These are phyloP conservation scores for Cruciata laevipes DNA, from an alignment of 257 asterid genomes.

Conservation along the genomic window DNA sequence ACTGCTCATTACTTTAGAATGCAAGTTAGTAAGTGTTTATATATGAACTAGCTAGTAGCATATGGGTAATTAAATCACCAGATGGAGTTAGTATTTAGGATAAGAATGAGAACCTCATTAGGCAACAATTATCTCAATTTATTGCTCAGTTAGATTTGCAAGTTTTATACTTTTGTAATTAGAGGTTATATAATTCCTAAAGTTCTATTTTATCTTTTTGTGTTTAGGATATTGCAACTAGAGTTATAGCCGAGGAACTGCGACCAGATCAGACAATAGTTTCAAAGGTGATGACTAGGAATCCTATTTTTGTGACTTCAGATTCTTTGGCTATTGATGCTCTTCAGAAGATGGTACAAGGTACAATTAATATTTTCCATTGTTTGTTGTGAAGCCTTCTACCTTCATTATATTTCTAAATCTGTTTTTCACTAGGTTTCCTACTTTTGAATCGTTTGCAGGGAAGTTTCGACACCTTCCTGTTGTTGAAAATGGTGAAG, in stretches of 20 bases:
- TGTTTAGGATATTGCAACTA: constrained; percentile 76
- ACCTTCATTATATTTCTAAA: background rate
- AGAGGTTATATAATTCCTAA: background rate
- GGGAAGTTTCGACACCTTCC: constrained; percentile 97
- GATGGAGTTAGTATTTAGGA: background rate
- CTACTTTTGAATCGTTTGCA: constrained; percentile 19
- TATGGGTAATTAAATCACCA: background rate
- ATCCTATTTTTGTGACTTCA: constrained; percentile 80
- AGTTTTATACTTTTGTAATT: background rate
- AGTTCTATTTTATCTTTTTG: constrained; percentile 12
- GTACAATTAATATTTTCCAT: constrained; percentile 22
- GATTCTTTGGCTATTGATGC: constrained; percentile 93
- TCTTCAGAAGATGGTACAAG: constrained; percentile 99
- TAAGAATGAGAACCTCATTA: background rate
- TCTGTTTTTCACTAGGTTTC: background rate
- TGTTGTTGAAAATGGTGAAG: constrained; percentile 98
- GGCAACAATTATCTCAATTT: background rate
- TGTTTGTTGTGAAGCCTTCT: background rate
- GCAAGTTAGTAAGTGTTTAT: background rate
- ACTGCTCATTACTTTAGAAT: constrained; percentile 1
- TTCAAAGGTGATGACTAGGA: constrained; percentile 91
- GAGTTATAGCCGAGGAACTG: constrained; percentile 94
- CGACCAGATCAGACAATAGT: constrained; percentile 75
- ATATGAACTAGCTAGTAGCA: background rate
- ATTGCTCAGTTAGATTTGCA: background rate